phyloP scores from a whole-genome alignment of 1,284 basidiomycete species.

The Pseudozyma pruni region DNA sequence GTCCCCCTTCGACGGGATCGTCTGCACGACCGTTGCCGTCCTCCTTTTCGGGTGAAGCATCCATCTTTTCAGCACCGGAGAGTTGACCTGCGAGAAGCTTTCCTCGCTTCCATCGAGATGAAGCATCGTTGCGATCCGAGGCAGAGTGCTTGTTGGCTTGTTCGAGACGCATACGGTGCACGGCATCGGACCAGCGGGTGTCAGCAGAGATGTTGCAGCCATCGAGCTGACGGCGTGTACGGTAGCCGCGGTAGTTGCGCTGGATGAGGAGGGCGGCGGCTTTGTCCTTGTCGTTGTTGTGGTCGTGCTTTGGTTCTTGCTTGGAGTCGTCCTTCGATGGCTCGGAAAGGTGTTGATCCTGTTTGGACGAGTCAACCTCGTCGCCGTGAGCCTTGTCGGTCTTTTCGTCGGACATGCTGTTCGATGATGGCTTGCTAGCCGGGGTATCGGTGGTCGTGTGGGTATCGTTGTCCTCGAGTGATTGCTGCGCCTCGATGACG shows the following conservation, averaged over 20 bases:
- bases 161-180: constrained; percentile 48
- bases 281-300: constrained; percentile 37
- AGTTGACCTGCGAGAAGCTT: constrained; percentile 56
- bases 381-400: not conserved
- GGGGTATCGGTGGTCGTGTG: not conserved
- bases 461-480: constrained; percentile 3
- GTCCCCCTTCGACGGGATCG: constrained; percentile 45
- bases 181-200: constrained; percentile 54
- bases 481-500: constrained; percentile 23
- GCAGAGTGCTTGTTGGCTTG: constrained; percentile 47
- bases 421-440: not conserved
- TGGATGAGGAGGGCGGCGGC: constrained; percentile 54
- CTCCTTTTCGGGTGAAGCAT: constrained; percentile 17
- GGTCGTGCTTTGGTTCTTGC: constrained; percentile 14
- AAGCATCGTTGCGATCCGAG: constrained; percentile 42
- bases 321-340: not conserved
- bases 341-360: no score
- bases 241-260: constrained; percentile 58
- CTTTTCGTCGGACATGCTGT: constrained; percentile 6
- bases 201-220: constrained; percentile 56
- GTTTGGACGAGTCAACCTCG: not conserved
- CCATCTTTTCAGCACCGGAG: constrained; percentile 38
- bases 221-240: constrained; percentile 46
- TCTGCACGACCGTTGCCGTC: constrained; percentile 15
- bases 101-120: constrained; percentile 55